Base-by-base conservation (phyloP, 2,329 filamentous ascomycete species). In the Cercospora citrullina region DNA sequence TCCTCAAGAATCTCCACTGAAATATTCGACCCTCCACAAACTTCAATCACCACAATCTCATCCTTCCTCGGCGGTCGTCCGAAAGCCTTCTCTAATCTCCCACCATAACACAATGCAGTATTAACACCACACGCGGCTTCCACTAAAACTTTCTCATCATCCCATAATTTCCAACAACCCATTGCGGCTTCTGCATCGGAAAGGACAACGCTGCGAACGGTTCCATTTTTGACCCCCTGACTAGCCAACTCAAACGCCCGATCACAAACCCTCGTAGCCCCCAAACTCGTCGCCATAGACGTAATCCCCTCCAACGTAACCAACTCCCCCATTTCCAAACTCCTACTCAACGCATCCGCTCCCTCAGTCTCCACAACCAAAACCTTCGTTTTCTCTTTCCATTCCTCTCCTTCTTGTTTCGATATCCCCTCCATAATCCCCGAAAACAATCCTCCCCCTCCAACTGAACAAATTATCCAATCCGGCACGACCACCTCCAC, bases 51-150 rank as follows among this genome's bases (percentile, higher is more conserved):
- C 5, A 97, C 86, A 80, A 85, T 89, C 70, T 92, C 85, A 28
- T 66, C 48, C 36, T 85, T 85, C 14, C 58, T 51, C 28, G 51
- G 62, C 30, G 12, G n/a, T 23, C 21, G 5, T 16, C 90, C 80
- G 7, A 87, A 71, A 2, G 77, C 80, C 72, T 84, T 82, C 75
- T 88, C 85, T 75, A 96, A 76, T 48, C 86, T 79, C 0, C 86
- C 88, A 48, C 86, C 87, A 74, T 92, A 93, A 67, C 84, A 88
- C 3, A 87, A 78, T 1, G 90, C 92, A 12, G 96, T 80, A 63
- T 90, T 91, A 5, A 94, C 93, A 0, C 94, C 93, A 77, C 94
- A 97, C 0, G 93, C 89, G 39, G 90, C 83, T 81, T 98, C 94
- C 3, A 97, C 92, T 66, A 97, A 82, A 66, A 94, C 81, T 28